phyloP scores from a whole-genome alignment of 163 green algal genomes.

The Volvox carteri region DNA sequence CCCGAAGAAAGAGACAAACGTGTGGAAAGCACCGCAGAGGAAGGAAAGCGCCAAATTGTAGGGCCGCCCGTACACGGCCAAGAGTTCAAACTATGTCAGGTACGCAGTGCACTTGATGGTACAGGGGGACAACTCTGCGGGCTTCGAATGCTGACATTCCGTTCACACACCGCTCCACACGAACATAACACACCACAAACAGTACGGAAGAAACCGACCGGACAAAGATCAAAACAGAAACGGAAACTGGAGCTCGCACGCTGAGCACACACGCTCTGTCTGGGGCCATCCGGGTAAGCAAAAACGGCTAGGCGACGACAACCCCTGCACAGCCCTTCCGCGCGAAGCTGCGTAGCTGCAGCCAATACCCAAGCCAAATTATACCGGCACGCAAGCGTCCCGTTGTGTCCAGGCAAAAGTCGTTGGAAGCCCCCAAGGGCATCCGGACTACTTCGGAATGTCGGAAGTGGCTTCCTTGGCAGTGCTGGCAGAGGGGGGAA shows the following conservation, averaged over 20 bases:
- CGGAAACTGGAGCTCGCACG: not conserved
- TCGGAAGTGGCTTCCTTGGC: not conserved
- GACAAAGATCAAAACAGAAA: not conserved
- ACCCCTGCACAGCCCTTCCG: not conserved
- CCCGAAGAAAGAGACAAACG: not conserved
- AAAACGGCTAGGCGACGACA: not conserved
- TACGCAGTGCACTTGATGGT: not conserved
- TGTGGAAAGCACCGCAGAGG: not conserved
- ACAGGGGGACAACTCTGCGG: not conserved
- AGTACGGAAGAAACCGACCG: not conserved
- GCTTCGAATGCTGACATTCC: not conserved
- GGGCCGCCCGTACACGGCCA: not conserved
- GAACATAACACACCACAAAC: not conserved
- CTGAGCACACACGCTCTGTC: constrained; percentile 6
- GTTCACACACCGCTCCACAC: not conserved
- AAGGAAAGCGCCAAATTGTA: not conserved
- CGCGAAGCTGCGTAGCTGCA: not conserved
- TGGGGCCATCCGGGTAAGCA: not conserved
- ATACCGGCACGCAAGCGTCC: constrained; percentile 1
- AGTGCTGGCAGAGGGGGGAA: constrained; percentile 15
- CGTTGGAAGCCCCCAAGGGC: not conserved
- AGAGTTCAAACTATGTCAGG: not conserved
- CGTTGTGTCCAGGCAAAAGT: not conserved
- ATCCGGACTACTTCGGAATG: not conserved
- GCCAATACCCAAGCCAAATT: not conserved